A percentile compares a stretch with the other conserved stretches of the same genome.
Conservation (phyloP, 176 grass and related monocot genomes). For the Lolium perenne region DNA sequence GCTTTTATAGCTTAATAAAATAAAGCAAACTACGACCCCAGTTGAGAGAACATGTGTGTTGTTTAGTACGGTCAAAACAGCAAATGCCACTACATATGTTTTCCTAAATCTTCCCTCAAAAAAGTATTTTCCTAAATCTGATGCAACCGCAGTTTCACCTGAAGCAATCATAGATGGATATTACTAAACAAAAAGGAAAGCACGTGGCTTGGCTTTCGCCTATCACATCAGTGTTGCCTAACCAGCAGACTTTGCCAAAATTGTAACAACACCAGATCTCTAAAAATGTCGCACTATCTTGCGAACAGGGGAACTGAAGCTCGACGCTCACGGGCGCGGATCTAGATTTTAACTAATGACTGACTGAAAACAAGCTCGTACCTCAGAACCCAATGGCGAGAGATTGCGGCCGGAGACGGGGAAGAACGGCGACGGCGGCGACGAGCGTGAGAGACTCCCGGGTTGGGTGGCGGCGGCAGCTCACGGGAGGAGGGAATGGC, state of each 20-base stretch:
- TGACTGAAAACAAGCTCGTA: background rate
- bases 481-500: background rate
- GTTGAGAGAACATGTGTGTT: too few relatives aligned
- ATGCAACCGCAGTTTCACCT: background rate
- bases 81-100: background rate
- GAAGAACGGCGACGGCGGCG: background rate
- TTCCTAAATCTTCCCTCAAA: too few relatives aligned
- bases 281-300: background rate
- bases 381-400: background rate
- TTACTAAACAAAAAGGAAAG: slow-evolving; percentile 14
- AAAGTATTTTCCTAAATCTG: background rate
- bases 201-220: background rate
- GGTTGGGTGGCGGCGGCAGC: background rate
- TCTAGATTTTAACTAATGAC: background rate
- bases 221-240: slow-evolving; percentile 35
- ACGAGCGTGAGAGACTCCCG: background rate
- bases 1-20: too few relatives aligned
- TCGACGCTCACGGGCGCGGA: background rate
- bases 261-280: slow-evolving; percentile 33
- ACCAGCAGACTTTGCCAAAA: slow-evolving; percentile 33
- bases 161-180: slow-evolving; percentile 18
- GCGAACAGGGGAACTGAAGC: background rate
- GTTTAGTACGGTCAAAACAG: background rate
- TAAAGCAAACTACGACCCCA: too few relatives aligned
- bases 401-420: background rate